phyloP scores from a whole-genome alignment of 2,329 filamentous ascomycete genomes.

The Colletotrichum tabaci region DNA sequence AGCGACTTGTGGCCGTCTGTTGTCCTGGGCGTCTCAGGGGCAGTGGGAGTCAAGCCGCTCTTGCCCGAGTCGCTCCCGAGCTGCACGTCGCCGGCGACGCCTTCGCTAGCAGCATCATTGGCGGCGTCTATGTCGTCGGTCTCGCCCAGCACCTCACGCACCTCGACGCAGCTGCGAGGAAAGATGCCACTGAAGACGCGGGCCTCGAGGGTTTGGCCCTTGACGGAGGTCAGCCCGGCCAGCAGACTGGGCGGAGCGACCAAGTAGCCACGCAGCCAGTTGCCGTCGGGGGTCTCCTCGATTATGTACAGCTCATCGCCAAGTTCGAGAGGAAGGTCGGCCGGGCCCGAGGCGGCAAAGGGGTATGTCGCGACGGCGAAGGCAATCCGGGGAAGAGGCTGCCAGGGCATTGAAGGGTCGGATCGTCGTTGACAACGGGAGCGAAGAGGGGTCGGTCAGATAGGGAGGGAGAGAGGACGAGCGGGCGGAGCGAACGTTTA shows the following conservation, averaged over 20 bases:
- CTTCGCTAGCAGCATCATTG: conserved; percentile 51
- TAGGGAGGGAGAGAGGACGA: not conserved
- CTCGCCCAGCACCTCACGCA: conserved; percentile 91
- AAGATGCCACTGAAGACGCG: conserved; percentile 99
- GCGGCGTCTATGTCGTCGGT: conserved; percentile 68
- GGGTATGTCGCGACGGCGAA: conserved; percentile 98
- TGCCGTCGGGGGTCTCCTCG: conserved; percentile 91
- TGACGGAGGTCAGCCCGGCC: conserved; percentile 89
- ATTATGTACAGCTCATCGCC: conserved; percentile 99
- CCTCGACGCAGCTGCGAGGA: conserved; percentile 92
- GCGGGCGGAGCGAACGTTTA: not conserved
- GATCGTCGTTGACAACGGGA: conserved; percentile 29
- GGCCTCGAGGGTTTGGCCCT: conserved; percentile 93
- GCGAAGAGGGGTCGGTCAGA: conserved; percentile 16
- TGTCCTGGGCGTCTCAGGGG: conserved; percentile 54
- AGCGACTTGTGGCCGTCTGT: conserved; percentile 49
- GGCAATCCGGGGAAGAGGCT: conserved; percentile 95
- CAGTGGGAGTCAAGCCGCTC: conserved; percentile 62
- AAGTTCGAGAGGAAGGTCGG: conserved; percentile 95
- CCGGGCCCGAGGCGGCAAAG: conserved; percentile 87
- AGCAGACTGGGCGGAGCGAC: conserved; percentile 94
- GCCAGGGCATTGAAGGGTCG: conserved; percentile 85
- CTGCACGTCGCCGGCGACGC: conserved; percentile 28
- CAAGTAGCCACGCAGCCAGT: conserved; percentile 96
- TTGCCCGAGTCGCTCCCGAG: conserved; percentile 67